phyloP scores from a whole-genome alignment of 371 early-diverging fungal genomes.

The Zychaea mexicana region DNA sequence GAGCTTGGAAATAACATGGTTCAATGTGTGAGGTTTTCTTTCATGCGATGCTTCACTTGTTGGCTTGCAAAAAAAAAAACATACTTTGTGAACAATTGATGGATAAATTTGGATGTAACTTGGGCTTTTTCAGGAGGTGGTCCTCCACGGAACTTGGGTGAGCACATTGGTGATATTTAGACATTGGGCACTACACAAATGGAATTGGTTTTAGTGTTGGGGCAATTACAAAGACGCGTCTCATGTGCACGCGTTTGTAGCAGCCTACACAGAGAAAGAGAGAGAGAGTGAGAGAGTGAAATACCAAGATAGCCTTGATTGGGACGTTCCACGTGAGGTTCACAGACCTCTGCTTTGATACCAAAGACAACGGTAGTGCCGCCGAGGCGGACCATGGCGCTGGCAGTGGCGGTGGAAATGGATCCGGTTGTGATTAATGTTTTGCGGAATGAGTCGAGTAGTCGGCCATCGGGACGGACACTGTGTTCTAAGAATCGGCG shows the following conservation, averaged over 20 bases:
- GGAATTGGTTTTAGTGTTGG: no score
- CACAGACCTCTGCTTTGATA: conserved; percentile 93
- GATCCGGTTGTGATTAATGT: conserved; percentile 66
- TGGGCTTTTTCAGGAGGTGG: conserved; percentile 88
- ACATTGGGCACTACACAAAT: conserved; percentile 93
- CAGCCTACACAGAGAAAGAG: no score
- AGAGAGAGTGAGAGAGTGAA: background rate
- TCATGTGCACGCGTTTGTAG: background rate
- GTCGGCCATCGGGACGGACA: conserved; percentile 86
- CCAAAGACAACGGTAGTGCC: conserved; percentile 92
- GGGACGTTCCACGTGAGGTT: conserved; percentile 73
- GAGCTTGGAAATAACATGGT: no score
- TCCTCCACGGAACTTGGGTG: conserved; percentile 83
- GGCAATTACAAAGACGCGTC: no score
- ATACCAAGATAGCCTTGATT: conserved; percentile 80
- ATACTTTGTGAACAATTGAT: conserved; percentile 69
- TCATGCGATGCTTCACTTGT: no score
- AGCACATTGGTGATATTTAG: conserved; percentile 88
- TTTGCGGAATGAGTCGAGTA: conserved; percentile 61
- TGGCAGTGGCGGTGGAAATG: conserved; percentile 85
- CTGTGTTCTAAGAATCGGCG: conserved; percentile 78
- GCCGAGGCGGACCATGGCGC: conserved; percentile 87
- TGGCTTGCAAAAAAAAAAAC: background rate
- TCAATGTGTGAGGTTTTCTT: no score
- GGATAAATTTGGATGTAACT: conserved; percentile 77